Conservation (phyloP, 2,329 filamentous ascomycete species). For the Aspergillus brunneoviolaceus region DNA sequence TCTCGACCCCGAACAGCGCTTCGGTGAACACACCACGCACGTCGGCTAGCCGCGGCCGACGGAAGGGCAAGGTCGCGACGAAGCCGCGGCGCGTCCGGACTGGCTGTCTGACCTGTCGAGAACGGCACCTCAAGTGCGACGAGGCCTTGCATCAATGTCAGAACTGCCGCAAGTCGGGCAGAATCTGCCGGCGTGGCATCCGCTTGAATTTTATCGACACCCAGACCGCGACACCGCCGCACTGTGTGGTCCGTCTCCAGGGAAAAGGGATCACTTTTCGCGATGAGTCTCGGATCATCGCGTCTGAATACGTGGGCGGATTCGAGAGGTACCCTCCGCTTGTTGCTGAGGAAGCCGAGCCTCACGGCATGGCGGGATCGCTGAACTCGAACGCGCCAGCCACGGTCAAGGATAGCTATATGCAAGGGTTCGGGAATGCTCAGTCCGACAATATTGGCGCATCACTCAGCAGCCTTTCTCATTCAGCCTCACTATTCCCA, state of each 20-base stretch:
- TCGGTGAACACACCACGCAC: constrained; percentile 11
- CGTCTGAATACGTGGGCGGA: constrained; percentile 84
- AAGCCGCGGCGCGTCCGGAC: constrained; percentile 87
- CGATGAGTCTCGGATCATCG: constrained; percentile 86
- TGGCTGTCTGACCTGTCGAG: constrained; percentile 85
- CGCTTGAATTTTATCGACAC: constrained; percentile 90
- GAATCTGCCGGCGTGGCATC: constrained; percentile 81
- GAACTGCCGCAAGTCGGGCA: constrained; percentile 85
- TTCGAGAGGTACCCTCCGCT: constrained; percentile 67
- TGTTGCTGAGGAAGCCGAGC: constrained; percentile 40
- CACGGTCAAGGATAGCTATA: constrained; percentile 38
- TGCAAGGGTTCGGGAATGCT: constrained; percentile 48
- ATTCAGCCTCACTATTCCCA: constrained; percentile 27
- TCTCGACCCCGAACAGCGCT: constrained; percentile 15
- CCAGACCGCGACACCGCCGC: constrained; percentile 67
- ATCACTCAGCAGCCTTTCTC: constrained; percentile 27
- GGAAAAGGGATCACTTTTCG: constrained; percentile 76
- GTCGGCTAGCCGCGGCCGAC: constrained; percentile 16
- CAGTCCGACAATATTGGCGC: constrained; percentile 32
- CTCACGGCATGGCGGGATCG: constrained; percentile 13
- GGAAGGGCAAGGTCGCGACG: constrained; percentile 27
- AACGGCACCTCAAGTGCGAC: constrained; percentile 89
- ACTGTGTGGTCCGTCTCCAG: constrained; percentile 56
- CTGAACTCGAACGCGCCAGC: background rate
- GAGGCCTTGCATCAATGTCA: constrained; percentile 66